Percentiles rank a stretch among this genome's conserved stretches.
Conservation (phyloP, 176 grass and related monocot species). For the Stipa capillata region DNA sequence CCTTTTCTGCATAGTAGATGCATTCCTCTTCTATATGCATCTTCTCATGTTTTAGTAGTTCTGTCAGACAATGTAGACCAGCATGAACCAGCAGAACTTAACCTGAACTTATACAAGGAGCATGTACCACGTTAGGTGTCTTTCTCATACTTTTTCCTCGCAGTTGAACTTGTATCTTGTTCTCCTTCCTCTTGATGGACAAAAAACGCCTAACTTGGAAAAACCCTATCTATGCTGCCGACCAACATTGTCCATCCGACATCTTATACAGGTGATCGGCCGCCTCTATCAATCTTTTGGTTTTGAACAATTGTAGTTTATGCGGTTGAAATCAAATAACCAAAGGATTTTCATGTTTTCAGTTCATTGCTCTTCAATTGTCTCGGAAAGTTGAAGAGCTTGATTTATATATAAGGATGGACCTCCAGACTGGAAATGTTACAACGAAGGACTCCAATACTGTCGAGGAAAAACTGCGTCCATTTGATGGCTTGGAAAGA, state of each 20-base stretch:
- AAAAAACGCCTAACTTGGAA: slow-evolving; percentile 42
- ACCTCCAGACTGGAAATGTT: background rate
- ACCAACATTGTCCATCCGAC: slow-evolving; percentile 41
- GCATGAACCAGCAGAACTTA: background rate
- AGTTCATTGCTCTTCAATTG: slow-evolving; percentile 55
- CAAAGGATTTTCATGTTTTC: slow-evolving; percentile 5
- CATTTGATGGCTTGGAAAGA: slow-evolving; percentile 38
- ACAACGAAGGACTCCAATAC: background rate
- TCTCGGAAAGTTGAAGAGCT: slow-evolving; percentile 48
- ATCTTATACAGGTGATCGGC: slow-evolving; percentile 49
- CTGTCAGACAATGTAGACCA: background rate
- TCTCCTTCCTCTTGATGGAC: slow-evolving; percentile 49
- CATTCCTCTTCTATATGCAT: background rate
- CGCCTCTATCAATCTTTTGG: background rate
- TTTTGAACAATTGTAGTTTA: background rate
- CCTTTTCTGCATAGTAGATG: background rate
- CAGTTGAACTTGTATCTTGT: slow-evolving; percentile 48
- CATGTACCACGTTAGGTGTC: background rate
- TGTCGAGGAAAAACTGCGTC: background rate
- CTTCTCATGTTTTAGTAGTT: background rate
- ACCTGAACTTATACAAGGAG: background rate
- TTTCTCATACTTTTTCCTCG: slow-evolving; percentile 35
- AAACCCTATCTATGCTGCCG: slow-evolving; percentile 63
- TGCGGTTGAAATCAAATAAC: background rate
- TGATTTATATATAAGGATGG: slow-evolving; percentile 45